A percentile compares a stretch with the other conserved stretches of the same genome.
These are phyloP conservation scores for Posidonia oceanica DNA, from an alignment of 116 monocot species.

Conservation along the genomic window DNA sequence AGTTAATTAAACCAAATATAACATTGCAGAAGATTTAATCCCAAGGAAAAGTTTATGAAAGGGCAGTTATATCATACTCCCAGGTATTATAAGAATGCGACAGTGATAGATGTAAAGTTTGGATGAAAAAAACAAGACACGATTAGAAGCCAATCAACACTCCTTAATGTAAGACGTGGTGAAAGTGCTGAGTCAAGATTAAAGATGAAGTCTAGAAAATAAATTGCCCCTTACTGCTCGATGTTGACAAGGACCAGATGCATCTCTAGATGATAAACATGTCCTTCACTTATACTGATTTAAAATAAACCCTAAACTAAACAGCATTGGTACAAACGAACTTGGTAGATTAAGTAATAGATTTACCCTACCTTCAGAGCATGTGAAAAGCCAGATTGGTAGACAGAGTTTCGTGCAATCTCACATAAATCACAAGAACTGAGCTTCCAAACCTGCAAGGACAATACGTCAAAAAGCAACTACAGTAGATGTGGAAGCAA, in stretches of 20 bases:
- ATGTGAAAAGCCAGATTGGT: constrained; percentile 98
- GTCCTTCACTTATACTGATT: too few relatives aligned
- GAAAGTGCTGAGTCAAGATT: too few relatives aligned
- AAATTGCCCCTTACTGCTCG: too few relatives aligned
- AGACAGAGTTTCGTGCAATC: constrained; percentile 94
- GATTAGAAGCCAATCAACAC: not conserved
- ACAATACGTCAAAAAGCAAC: not conserved
- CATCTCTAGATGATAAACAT: too few relatives aligned
- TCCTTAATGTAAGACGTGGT: not conserved
- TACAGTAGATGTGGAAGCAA: not conserved
- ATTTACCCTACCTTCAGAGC: constrained; percentile 47
- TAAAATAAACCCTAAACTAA: too few relatives aligned
- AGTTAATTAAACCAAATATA: not conserved
- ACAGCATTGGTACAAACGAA: not conserved
- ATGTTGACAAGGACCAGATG: too few relatives aligned
- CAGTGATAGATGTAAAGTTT: not conserved
- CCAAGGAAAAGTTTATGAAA: not conserved
- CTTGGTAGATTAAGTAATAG: not conserved
- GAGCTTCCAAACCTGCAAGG: constrained; percentile 80
- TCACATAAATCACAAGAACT: constrained; percentile 96
- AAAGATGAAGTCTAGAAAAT: too few relatives aligned
- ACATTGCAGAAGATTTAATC: not conserved
- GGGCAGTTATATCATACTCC: not conserved
- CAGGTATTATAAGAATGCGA: not conserved
- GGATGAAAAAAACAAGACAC: not conserved